Evolutionary conservation across 2,329 filamentous ascomycete species (phyloP).

Genomic region (Aureobasidium sp.): DNA sequence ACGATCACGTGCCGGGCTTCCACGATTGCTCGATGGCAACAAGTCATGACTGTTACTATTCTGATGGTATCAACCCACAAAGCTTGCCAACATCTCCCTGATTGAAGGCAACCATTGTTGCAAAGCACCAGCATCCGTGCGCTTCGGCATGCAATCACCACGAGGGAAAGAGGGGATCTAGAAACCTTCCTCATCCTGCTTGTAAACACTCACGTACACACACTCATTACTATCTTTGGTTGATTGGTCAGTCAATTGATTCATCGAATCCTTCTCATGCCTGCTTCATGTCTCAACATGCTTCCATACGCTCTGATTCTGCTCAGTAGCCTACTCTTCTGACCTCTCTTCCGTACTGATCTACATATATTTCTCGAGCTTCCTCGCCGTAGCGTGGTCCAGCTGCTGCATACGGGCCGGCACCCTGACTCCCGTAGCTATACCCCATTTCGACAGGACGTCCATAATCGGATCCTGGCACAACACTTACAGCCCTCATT

Average conservation of each 20-base stretch:
- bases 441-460: constrained; percentile 8
- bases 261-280: neutral
- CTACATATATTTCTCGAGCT: constrained; percentile 32
- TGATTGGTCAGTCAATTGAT: neutral
- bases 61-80: too few species aligned
- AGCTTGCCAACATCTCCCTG: too few species aligned
- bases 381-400: constrained; percentile 3
- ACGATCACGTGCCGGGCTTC: too few species aligned
- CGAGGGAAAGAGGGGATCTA: neutral
- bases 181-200: neutral
- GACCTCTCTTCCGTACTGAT: constrained; percentile 32
- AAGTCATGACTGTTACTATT: too few species aligned
- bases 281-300: neutral
- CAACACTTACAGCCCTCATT: constrained; percentile 34
- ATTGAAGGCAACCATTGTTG: too few species aligned
- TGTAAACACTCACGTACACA: neutral
- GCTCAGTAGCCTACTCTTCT: constrained; percentile 8
- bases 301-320: neutral
- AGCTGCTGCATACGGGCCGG: neutral
- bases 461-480: constrained; percentile 26
- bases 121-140: neutral
- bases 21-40: too few species aligned
- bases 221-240: neutral
- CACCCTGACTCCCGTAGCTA: constrained; percentile 7
- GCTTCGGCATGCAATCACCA: neutral